Evolutionary conservation across 1,284 basidiomycete species (phyloP), one percentile per base, ranked within the genome.

Genomic region (Lentinula novae-zelandiae): DNA sequence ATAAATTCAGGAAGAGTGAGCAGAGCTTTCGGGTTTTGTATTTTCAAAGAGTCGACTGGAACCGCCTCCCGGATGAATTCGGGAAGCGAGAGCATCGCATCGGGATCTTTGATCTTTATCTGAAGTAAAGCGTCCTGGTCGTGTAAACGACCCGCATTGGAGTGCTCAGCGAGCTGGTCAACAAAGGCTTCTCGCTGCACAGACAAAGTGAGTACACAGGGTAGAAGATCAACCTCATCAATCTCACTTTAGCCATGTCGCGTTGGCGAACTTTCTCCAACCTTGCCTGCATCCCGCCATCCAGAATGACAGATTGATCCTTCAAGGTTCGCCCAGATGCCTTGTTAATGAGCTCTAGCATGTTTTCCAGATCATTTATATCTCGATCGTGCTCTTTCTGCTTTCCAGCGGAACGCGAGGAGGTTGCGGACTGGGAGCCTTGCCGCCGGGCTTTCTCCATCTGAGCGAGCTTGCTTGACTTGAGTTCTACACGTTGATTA

Each of bases 401-500:
- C 27, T 74, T 68, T 13, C 64, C 54, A 53, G 64, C 46, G 3
- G 68, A 63, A 15, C 57, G 62, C 9, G 67, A 61, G 5, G 20
- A n/a, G 15, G 17, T n/a, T 5, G 36, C 15, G 33, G 27, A 6
- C 39, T 60, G 55, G 52, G 63, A 54, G 46, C 74, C 77, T 57
- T 75, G 72, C 39, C 67, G 73, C 39, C 82, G 71, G 2, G 89
- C 89, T 49, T 78, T 78, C 71, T 90, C 85, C 79, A 90, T 82
- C 70, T 88, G 78, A 10, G 81, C 80, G 15, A 84, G 67, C 70
- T 91, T 91, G 27, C 82, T 75, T 22, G 79, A 78, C 65, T 89
- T 87, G 57, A 95, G 80, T 69, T 94, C 92, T 10, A 92, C 92
- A 0, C 95, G 85, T 71, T 96, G 95, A 68, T 93, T 88, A 61